phyloP scores from a whole-genome alignment of 116 monocot genomes.

The Iris pallida region DNA sequence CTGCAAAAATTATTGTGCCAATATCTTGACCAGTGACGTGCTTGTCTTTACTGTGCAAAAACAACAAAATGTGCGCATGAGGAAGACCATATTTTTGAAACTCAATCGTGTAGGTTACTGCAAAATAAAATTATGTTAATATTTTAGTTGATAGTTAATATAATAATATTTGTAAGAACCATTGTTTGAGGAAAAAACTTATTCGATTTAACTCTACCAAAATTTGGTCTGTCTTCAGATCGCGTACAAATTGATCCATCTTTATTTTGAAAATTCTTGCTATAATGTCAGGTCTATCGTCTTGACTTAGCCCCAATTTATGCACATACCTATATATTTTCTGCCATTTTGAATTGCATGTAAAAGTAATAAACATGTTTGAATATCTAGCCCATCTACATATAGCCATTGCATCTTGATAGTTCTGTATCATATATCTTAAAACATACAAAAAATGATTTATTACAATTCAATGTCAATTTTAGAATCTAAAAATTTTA shows the following conservation, averaged over 20 bases:
- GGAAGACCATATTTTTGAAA: constrained; percentile 5
- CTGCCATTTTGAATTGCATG: constrained; percentile 15
- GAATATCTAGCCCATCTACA: constrained; percentile 10
- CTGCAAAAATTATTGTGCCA: background rate
- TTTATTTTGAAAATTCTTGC: constrained; percentile 9
- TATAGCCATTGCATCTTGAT: constrained; percentile 30
- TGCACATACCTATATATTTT: background rate
- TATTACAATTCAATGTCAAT: too few species aligned
- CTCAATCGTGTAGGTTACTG: constrained; percentile 1
- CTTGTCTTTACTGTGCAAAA: background rate
- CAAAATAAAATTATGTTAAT: background rate
- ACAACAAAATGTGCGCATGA: constrained; percentile 2
- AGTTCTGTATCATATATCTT: constrained; percentile 35
- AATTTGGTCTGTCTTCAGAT: background rate
- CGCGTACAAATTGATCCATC: background rate
- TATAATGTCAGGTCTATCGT: constrained; percentile 10
- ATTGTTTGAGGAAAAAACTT: background rate
- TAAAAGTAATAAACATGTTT: constrained; percentile 29
- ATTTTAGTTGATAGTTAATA: background rate
- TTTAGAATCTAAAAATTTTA: too few species aligned
- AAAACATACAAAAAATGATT: too few species aligned
- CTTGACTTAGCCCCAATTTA: background rate
- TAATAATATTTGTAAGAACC: background rate
- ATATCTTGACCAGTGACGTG: background rate
- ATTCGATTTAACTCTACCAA: constrained; percentile 4